These are phyloP conservation scores for Kurtzmaniella cleridarum DNA, from an alignment of 805 yeast genomes.

Conservation along the genomic window DNA sequence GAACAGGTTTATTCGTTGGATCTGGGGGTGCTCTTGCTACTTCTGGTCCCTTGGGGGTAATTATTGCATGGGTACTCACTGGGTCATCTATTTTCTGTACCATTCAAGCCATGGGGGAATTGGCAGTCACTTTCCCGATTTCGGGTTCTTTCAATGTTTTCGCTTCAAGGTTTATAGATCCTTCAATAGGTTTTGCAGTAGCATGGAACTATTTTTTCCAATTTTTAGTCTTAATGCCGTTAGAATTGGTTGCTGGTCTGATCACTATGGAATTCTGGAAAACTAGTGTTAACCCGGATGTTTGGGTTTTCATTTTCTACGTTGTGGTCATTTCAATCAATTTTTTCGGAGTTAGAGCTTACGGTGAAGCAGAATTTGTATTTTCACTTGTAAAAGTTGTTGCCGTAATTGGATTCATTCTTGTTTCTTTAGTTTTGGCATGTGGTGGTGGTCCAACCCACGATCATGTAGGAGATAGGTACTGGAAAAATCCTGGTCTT, in stretches of 20 bases:
- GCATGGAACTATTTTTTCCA: conserved; percentile 69
- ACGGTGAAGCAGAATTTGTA: conserved; percentile 28
- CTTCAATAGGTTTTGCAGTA: conserved; percentile 65
- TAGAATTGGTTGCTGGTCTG: conserved; percentile 62
- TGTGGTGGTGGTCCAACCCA: conserved; percentile 23
- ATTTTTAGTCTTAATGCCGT: conserved; percentile 52
- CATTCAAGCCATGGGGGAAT: conserved; percentile 40
- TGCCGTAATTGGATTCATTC: conserved; percentile 24
- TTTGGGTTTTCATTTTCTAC: conserved; percentile 54
- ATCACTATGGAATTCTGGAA: conserved; percentile 54
- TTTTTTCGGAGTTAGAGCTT: conserved; percentile 51
- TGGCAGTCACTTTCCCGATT: conserved; percentile 41
- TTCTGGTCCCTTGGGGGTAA: conserved; percentile 37
- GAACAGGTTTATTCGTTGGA: conserved; percentile 39
- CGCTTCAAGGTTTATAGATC: conserved; percentile 62
- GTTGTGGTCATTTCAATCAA: conserved; percentile 45
- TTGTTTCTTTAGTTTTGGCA: conserved; percentile 24
- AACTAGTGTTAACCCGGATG: conserved; percentile 44
- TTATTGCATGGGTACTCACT: conserved; percentile 34
- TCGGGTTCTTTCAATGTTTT: conserved; percentile 44
- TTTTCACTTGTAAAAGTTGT: conserved; percentile 21
- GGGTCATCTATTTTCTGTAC: conserved; percentile 33
- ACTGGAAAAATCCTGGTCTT: conserved; percentile 19
- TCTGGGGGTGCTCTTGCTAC: conserved; percentile 32
- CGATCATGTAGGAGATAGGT: conserved; percentile 16